These are phyloP conservation scores for Sporothrix protearum DNA, from an alignment of 2,329 filamentous ascomycete species.

Conservation along the genomic window DNA sequence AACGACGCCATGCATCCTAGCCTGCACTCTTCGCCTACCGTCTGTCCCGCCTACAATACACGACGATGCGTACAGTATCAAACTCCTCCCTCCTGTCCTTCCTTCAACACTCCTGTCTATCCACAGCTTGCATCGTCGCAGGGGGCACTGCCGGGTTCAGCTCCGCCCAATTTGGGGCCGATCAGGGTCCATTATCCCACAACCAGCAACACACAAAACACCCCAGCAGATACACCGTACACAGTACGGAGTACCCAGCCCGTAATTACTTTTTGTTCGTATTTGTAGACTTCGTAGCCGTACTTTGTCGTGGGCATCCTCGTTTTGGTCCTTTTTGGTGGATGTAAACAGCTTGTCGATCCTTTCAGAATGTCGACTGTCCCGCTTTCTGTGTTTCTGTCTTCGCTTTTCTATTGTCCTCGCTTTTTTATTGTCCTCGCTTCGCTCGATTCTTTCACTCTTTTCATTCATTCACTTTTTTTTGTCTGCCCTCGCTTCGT, in stretches of 20 bases:
- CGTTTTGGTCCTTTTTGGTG: background rate
- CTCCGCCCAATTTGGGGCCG: constrained; percentile 2
- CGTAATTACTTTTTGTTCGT: too few relatives aligned
- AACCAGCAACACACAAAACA: background rate
- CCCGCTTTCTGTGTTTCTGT: background rate
- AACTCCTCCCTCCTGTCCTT: too few relatives aligned
- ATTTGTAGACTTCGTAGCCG: background rate
- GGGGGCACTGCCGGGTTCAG: background rate
- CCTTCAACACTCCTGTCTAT: background rate
- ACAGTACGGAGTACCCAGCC: too few relatives aligned
- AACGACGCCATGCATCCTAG: background rate
- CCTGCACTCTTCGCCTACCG: background rate
- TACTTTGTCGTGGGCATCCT: background rate
- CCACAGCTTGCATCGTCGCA: background rate
- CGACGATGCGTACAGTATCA: too few relatives aligned
- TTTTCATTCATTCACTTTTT: background rate
- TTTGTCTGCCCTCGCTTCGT: background rate
- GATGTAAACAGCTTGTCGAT: background rate
- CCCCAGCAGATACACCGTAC: background rate
- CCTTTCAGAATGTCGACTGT: background rate
- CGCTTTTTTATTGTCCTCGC: background rate
- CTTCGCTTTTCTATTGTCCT: background rate
- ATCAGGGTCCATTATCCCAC: background rate
- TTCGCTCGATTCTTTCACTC: background rate
- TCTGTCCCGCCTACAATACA: background rate